Conservation (phyloP, 2,329 filamentous ascomycete species). For the Sporothrix brasiliensis region DNA sequence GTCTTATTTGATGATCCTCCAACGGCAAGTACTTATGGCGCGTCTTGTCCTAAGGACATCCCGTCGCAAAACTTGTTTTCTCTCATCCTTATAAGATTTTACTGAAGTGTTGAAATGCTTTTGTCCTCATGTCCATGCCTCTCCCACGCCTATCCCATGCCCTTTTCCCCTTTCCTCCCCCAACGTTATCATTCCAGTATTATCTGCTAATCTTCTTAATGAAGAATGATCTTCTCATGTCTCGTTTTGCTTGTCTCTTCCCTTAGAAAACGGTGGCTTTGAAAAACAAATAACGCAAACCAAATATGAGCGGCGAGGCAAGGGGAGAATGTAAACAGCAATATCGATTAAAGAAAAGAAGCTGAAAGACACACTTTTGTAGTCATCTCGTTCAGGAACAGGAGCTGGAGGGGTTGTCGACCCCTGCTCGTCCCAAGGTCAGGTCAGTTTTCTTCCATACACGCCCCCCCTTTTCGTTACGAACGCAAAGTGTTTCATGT, state of each 20-base stretch:
- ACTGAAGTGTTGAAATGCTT: background rate
- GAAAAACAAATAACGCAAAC: background rate
- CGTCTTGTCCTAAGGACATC: background rate
- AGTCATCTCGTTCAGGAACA: background rate
- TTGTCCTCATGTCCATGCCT: slow-evolving; percentile 12
- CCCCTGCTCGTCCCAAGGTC: slow-evolving; percentile 22
- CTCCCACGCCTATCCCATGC: background rate
- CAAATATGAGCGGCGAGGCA: background rate
- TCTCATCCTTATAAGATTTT: background rate
- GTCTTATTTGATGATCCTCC: slow-evolving; percentile 2
- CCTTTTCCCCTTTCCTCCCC: background rate
- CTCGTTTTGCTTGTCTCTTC: background rate
- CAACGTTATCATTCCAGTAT: slow-evolving; percentile 7
- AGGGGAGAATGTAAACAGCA: background rate
- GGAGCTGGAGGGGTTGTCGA: background rate
- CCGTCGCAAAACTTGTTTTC: background rate
- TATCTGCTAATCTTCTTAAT: slow-evolving; percentile 1
- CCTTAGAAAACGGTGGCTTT: background rate
- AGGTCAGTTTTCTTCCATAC: background rate
- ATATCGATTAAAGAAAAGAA: background rate
- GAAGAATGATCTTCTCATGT: slow-evolving; percentile 2
- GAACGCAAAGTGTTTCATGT: slow-evolving; percentile 24
- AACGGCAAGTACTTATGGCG: slow-evolving; percentile 5
- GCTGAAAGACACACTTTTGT: background rate
- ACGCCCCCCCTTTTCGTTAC: slow-evolving; percentile 1